Evolutionary conservation across 2,329 filamentous ascomycete genomes (phyloP), one percentile per base, ranked within the genome.

Genomic region (Alternaria ethzedia): DNA sequence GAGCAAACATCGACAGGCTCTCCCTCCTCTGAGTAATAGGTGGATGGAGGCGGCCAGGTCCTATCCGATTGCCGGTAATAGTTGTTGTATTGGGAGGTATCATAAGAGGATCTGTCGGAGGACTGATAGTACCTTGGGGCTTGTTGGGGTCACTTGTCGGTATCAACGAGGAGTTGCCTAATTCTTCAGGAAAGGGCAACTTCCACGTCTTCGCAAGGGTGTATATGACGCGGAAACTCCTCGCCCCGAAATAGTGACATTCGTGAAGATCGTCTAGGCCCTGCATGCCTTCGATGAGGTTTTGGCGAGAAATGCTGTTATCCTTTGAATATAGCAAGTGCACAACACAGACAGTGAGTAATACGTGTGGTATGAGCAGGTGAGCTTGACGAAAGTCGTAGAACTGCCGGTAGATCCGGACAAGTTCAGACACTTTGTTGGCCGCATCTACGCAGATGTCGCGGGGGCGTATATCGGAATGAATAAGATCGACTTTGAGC

Each of bases 401-500:
- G 65, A 82, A 74, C n/a, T 75, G 73, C 23, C 82, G 80, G 54
- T 85, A 81, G 13, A 78, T 73, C 41, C 79, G 79, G 61, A 82
- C 74, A 5, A 85, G 71, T 6, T 72, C 73, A 1, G 82, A 82
- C 2, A 84, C 81, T 56, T 80, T 78, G 61, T 83, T 83, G 3
- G 82, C 82, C 46, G 79, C 80, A 45, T 79, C 77, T n/a, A 84
- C 84, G 77, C 90, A 92, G 15, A 91, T 87, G 65, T 91, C 88
- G 43, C 86, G 85, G 8, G 90, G 90, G 5, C 84, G 83, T 3
- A 92, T 82, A 55, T 86, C 85, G 8, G 89, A 91, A 9, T 88
- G 86, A 51, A 79, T 72, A 13, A 84, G 70, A 54, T 84, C 81
- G 21, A 90, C 85, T 70, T 91, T 91, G 72, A 92, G 89, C 41